phyloP scores from a whole-genome alignment of 163 green algal species.

The Scenedesmus sp. region DNA sequence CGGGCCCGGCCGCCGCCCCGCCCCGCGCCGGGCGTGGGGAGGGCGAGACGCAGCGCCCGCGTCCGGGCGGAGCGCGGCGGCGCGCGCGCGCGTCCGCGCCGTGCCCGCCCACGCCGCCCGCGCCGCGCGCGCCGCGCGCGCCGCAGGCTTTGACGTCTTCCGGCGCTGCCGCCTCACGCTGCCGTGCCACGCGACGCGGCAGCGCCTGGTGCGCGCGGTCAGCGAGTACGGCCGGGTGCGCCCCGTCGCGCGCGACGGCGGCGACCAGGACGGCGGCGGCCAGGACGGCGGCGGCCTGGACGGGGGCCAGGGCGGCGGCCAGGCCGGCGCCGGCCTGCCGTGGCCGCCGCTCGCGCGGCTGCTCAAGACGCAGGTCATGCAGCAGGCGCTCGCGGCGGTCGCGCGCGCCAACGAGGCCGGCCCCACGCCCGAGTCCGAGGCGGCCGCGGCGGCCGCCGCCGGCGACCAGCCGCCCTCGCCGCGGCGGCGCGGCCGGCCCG shows the following conservation, averaged over 20 bases:
- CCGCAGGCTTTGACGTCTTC: conserved; percentile 40
- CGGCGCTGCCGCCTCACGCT: conserved; percentile 36
- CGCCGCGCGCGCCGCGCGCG: not conserved
- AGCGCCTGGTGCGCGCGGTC: not conserved
- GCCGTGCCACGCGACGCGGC: conserved; percentile 21
- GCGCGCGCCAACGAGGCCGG: not conserved
- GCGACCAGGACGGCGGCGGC: conserved; percentile 1
- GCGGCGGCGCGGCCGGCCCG: too few relatives aligned
- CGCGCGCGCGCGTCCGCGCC: too few relatives aligned
- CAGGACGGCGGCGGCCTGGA: not conserved
- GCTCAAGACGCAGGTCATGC: conserved; percentile 1
- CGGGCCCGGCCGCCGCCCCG: too few relatives aligned
- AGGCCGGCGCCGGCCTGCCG: too few relatives aligned
- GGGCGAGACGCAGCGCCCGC: too few relatives aligned
- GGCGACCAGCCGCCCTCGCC: too few relatives aligned
- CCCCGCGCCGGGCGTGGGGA: too few relatives aligned
- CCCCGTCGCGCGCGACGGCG: not conserved
- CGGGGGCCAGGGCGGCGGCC: too few relatives aligned
- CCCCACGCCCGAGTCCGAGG: too few relatives aligned
- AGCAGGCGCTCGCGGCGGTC: conserved; percentile 17
- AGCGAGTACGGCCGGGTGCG: not conserved
- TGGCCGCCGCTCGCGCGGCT: not conserved
- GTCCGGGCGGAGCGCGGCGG: too few relatives aligned
- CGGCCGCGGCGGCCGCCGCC: too few relatives aligned
- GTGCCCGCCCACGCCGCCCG: too few relatives aligned